Conservation (phyloP, 2,329 filamentous ascomycete genomes). For the Cordyceps tenuipes region DNA sequence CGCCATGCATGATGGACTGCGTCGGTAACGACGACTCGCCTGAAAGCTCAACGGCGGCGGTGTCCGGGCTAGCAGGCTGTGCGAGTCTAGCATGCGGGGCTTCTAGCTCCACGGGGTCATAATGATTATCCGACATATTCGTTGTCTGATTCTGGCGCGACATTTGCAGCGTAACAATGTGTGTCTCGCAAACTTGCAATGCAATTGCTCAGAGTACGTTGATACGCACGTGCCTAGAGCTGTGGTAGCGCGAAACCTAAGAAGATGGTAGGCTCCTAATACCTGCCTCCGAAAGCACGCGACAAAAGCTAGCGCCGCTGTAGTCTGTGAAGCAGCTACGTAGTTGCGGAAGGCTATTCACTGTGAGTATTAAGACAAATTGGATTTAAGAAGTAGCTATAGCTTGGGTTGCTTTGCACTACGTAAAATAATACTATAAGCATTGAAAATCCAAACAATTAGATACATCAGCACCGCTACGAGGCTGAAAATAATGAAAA, state of each 20-base stretch:
- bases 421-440: background rate
- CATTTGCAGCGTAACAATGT: background rate
- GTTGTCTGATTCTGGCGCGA: background rate
- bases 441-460: background rate
- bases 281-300: too few relatives aligned
- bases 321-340: too few relatives aligned
- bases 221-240: background rate
- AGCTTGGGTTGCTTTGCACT: too few relatives aligned
- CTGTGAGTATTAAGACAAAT: background rate
- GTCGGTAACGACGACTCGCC: constrained; percentile 19
- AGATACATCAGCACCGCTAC: background rate
- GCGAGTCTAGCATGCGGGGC: background rate
- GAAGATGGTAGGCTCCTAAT: too few relatives aligned
- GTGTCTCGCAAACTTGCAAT: background rate
- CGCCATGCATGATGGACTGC: background rate
- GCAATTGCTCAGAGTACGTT: background rate
- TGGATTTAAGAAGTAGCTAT: background rate
- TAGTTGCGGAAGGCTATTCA: background rate
- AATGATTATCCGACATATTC: background rate
- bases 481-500: background rate
- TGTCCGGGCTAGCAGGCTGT: constrained; percentile 6
- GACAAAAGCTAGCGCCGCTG: too few relatives aligned
- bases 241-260: background rate
- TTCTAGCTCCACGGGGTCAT: background rate
- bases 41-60: constrained; percentile 25